Conservation (phyloP, 2,329 filamentous ascomycete species). For the Sporothrix mexicana region DNA sequence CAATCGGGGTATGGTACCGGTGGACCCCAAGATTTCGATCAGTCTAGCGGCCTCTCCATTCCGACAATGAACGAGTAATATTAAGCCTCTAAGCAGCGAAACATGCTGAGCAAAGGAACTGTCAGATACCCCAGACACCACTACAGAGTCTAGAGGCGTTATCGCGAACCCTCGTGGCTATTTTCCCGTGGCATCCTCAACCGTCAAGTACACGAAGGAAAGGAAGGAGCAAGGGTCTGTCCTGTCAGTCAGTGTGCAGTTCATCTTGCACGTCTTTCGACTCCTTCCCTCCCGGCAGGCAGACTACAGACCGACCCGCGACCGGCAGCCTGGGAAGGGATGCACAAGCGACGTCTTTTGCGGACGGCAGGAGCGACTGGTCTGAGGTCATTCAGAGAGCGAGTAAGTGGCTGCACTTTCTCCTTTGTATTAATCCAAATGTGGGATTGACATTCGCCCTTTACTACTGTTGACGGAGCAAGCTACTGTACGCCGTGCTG, state of each 20-base stretch:
- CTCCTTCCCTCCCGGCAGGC: not conserved
- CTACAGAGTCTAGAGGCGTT: not conserved
- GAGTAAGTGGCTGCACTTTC: not conserved
- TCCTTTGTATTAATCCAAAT: not conserved
- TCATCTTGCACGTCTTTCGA: not conserved
- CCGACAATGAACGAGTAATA: not conserved
- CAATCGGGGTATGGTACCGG: not conserved
- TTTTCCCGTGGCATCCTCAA: not conserved
- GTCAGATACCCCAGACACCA: too few relatives aligned
- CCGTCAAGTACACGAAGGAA: not conserved
- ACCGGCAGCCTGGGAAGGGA: conserved; percentile 12
- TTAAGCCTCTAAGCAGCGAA: too few relatives aligned
- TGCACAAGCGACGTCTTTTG: not conserved
- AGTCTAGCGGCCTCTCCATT: not conserved
- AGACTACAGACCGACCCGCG: not conserved
- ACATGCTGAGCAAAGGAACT: too few relatives aligned
- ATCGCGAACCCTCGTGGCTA: not conserved
- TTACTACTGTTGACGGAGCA: not conserved
- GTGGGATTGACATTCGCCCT: not conserved
- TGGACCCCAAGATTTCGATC: not conserved
- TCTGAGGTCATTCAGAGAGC: not conserved
- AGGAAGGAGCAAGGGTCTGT: not conserved
- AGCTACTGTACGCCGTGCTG: conserved; percentile 20
- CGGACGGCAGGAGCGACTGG: conserved; percentile 4
- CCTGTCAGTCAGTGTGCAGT: not conserved